Base-by-base conservation (phyloP, 768 basidiomycete species). In the Pisolithus orientalis region DNA sequence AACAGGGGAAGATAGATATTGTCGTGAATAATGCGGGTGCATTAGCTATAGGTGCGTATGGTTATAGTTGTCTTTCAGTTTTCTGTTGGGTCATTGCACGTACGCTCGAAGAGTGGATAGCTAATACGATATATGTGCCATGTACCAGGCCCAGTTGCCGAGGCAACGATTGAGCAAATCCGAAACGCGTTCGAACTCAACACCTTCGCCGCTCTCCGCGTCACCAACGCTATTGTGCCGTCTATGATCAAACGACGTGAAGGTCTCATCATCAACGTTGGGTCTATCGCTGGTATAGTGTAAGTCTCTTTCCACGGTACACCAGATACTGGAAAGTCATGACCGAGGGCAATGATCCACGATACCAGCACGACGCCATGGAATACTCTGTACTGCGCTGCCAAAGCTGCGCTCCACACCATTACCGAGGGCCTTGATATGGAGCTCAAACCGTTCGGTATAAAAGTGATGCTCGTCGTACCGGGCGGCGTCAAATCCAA, bases 21-120 rank as follows among this genome's bases (percentile, higher is more conserved):
- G 66, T 90, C 2, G 85, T 90, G 39, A 90, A 90, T 61, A 90
- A 90, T 54, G 90, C 88, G 3, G 85, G 84, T n/a, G 62, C 67
- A 0, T 47, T 70, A 3, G 61, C 64, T 13, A 66, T 79, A 57
- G 80, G 83, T 80, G 53, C 21, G 21, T 21, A 21, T 21, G 38
- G 72, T 57, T 7, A 7, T 16, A 7, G 14, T 21, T 21, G 21
- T 21, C 21, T 21, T 21, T 21, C 21, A 2, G 21, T 21, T 29
- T 29, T 29, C 28, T 7, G 28, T 7, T 29, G 28, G 28, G 28
- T 29, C 28, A 7, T 29, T 29, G 28, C 28, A 29, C 28, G 28
- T 29, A 29, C 7, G 28, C 28, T 29, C 28, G 28, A 29, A 29
- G 28, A 29, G 28, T 7, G 7, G 28, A 7, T 7, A 29, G 3